Percentiles rank a stretch among this genome's conserved stretches.
Conservation (phyloP, 2,329 filamentous ascomycete genomes). For the Pyrenophora seminiperda region DNA sequence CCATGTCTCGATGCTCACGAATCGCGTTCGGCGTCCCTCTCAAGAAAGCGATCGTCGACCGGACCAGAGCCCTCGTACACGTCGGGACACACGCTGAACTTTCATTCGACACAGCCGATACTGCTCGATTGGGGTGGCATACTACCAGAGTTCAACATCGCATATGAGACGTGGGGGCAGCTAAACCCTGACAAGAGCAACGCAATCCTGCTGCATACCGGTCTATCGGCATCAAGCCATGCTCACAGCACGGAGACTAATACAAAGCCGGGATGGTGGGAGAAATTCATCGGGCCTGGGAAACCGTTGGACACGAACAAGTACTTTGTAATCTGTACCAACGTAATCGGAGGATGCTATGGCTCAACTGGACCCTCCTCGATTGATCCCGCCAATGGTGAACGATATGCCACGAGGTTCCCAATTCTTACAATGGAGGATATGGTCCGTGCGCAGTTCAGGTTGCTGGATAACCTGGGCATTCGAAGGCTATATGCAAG, state of each 20-base stretch:
- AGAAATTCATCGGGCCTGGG: slow-evolving; percentile 93
- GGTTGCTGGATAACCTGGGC: slow-evolving; percentile 78
- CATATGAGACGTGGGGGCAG: slow-evolving; percentile 90
- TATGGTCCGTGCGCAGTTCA: slow-evolving; percentile 96
- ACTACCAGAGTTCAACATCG: slow-evolving; percentile 85
- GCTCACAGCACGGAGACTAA: slow-evolving; percentile 90
- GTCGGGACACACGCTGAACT: slow-evolving; percentile 79
- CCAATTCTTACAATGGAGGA: slow-evolving; percentile 95
- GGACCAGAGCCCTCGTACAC: slow-evolving; percentile 96
- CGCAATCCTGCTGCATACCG: slow-evolving; percentile 89
- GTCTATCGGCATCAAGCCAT: slow-evolving; percentile 95
- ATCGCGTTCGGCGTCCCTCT: slow-evolving; percentile 67
- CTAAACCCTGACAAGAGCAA: slow-evolving; percentile 83
- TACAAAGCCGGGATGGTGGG: slow-evolving; percentile 94
- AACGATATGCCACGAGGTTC: slow-evolving; percentile 91
- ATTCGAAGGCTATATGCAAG: slow-evolving; percentile 84
- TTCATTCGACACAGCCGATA: slow-evolving; percentile 74
- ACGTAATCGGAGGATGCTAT: slow-evolving; percentile 94
- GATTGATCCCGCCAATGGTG: slow-evolving; percentile 83
- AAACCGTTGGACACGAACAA: slow-evolving; percentile 85
- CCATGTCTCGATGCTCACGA: slow-evolving; percentile 52
- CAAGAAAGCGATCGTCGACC: slow-evolving; percentile 68
- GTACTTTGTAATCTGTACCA: slow-evolving; percentile 94
- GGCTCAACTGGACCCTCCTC: slow-evolving; percentile 91
- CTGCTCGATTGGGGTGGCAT: slow-evolving; percentile 93